Conservation (phyloP, 768 basidiomycete genomes). For the Lactarius sanguifluus region DNA sequence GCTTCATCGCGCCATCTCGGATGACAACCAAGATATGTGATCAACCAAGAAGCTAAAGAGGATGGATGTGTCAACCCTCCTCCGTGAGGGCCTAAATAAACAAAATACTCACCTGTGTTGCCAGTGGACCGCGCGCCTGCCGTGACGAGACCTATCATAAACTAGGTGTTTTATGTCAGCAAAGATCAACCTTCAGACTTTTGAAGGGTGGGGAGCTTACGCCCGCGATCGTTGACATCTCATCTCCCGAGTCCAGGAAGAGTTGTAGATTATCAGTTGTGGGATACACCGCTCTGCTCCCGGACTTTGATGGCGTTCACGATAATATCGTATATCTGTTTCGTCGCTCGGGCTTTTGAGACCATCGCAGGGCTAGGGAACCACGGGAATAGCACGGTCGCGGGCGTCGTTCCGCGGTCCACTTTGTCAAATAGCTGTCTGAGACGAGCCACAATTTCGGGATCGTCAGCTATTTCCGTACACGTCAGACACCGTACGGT, state of each 20-base stretch:
- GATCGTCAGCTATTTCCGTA: slow-evolving; percentile 68
- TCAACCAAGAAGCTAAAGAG: slow-evolving; percentile 65
- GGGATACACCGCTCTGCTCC: slow-evolving; percentile 53
- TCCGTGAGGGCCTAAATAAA: slow-evolving; percentile 16
- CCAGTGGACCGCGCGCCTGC: slow-evolving; percentile 82
- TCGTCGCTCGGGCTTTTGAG: slow-evolving; percentile 68
- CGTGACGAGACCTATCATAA: slow-evolving; percentile 78
- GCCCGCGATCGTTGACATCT: slow-evolving; percentile 65
- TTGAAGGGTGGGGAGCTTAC: slow-evolving; percentile 41
- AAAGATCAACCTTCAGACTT: slow-evolving; percentile 9
- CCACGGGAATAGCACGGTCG: slow-evolving; percentile 74
- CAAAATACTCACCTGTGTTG: slow-evolving; percentile 51
- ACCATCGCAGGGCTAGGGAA: slow-evolving; percentile 72
- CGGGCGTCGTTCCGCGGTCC: slow-evolving; percentile 69
- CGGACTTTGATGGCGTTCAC: slow-evolving; percentile 55
- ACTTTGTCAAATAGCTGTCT: slow-evolving; percentile 65
- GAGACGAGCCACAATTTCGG: slow-evolving; percentile 57
- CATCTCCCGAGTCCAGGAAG: slow-evolving; percentile 69
- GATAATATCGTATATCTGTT: slow-evolving; percentile 72
- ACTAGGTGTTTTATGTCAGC: slow-evolving; percentile 44
- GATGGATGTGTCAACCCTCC: slow-evolving; percentile 16
- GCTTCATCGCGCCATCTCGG: slow-evolving; percentile 64
- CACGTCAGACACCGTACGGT: slow-evolving; percentile 68
- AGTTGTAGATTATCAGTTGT: slow-evolving; percentile 72
- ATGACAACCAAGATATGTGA: slow-evolving; percentile 69